Percentiles rank a stretch among this genome's conserved stretches.
Evolutionary conservation across 352 stramenopile species (phyloP).

Genomic region (Phytophthora niederhauseri): DNA sequence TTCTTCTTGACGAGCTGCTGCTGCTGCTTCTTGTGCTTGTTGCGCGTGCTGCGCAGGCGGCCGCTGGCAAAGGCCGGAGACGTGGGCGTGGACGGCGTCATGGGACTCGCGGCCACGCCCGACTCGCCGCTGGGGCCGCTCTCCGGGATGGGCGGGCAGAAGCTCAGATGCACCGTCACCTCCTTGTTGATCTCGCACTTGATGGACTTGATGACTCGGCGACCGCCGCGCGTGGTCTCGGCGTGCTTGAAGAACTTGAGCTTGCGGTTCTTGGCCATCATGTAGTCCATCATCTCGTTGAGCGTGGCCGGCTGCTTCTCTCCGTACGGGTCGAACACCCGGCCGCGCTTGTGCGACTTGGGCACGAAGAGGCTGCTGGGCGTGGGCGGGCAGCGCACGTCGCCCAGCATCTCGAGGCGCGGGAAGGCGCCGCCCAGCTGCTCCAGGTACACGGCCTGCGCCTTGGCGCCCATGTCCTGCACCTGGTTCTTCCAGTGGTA

Average conservation of each 20-base stretch:
- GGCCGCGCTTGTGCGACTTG: constrained; percentile 83
- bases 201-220: constrained; percentile 88
- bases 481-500: constrained; percentile 92
- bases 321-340: constrained; percentile 84
- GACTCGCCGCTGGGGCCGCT: constrained; percentile 81
- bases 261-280: constrained; percentile 89
- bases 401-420: constrained; percentile 82
- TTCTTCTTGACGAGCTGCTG: constrained; percentile 89
- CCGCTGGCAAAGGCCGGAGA: constrained; percentile 76
- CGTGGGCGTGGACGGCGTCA: constrained; percentile 87
- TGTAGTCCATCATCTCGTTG: constrained; percentile 92
- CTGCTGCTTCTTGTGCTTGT: constrained; percentile 86
- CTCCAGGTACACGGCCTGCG: constrained; percentile 82
- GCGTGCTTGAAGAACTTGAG: constrained; percentile 91
- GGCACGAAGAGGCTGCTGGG: constrained; percentile 76
- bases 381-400: constrained; percentile 74
- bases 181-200: constrained; percentile 90
- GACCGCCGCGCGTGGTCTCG: constrained; percentile 82
- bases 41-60: constrained; percentile 75
- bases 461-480: constrained; percentile 86
- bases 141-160: constrained; percentile 82
- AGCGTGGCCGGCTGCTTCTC: constrained; percentile 85
- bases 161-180: constrained; percentile 81
- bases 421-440: constrained; percentile 75
- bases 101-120: constrained; percentile 81